Base-by-base conservation (phyloP, 805 yeast species). In the Ogataea angusta region DNA sequence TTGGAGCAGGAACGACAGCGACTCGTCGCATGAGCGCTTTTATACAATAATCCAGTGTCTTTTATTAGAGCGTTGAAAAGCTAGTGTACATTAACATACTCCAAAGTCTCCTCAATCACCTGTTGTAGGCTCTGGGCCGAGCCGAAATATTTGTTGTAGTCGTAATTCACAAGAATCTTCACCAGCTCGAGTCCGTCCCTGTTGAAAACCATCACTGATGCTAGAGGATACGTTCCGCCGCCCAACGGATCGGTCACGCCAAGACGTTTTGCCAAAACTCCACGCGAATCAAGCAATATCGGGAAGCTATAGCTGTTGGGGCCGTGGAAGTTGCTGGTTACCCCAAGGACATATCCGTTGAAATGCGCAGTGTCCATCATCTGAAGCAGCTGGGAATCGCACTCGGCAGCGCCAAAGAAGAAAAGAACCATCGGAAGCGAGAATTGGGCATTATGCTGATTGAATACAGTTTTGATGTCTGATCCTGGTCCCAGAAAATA, bases 181-280 rank as follows among this genome's bases (percentile, higher is more conserved):
- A 43, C 36, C 10, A 52, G 29, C 42, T 61, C 65, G 12, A 31
- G 26, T 10, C 60, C 61, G 3, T 19, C 6, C 12, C 25, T 21
- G 35, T 60, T 57, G 37, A 54, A 59, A 8, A 61, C 19, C 9
- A 64, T 18, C 6, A 64, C 47, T 14, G 62, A 53, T 10, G 59
- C 56, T 16, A 61, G 33, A 0, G 68, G 66, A 45, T 54, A 64
- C 10, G 53, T 33, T 1, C 65, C 67, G 19, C 69, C 69, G 17
- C 69, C 69, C 7, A 64, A 40, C 3, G 69, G 69, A 42, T 63
- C 63, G 21, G 54, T 34, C 21, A 60, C 26, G 2, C 42, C 38
- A 33, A 64, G 43, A 2, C 26, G 18, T 30, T 45, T 48, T n/a
- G 62, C 51, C 24, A 62, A 37, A 8, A 25, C 16, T 2, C 66